Percentiles rank a stretch among this genome's conserved stretches.
Evolutionary conservation across 2,329 filamentous ascomycete genomes (phyloP).

Genomic region (Alternaria triticina): DNA sequence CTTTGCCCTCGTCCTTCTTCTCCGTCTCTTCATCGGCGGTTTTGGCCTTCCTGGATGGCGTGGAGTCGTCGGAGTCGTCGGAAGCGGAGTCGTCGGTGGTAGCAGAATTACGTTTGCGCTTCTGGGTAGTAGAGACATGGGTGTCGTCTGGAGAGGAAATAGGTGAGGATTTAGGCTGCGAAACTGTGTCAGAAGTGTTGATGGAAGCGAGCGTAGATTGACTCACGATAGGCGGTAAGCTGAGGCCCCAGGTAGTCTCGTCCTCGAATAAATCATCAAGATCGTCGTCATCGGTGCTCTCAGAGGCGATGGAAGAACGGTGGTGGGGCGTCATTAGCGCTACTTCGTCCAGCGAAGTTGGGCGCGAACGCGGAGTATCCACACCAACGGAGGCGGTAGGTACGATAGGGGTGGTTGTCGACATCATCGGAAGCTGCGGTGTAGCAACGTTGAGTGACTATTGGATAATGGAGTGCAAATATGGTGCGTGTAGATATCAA

Average conservation of each 20-base stretch:
- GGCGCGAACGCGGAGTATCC: neutral
- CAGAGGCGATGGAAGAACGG: neutral
- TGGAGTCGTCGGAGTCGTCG: fast-evolving
- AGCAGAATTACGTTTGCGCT: neutral
- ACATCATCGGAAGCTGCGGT: neutral
- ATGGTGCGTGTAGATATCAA: neutral
- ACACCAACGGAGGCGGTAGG: neutral
- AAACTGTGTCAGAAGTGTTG: neutral
- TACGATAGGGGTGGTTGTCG: neutral
- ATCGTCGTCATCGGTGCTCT: neutral
- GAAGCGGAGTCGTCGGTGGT: neutral
- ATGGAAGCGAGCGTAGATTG: fast-evolving
- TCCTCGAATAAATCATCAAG: neutral
- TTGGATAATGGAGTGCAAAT: neutral
- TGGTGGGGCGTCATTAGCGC: neutral
- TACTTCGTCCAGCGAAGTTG: neutral
- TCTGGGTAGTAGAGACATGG: neutral
- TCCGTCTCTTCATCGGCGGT: neutral
- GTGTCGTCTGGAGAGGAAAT: neutral
- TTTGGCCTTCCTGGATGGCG: neutral
- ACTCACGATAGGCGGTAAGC: neutral
- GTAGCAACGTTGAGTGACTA: neutral
- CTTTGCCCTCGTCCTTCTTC: fast-evolving
- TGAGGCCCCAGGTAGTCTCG: neutral
- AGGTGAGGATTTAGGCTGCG: neutral